These are phyloP conservation scores for Pleurotus pulmonarius DNA, from an alignment of 768 basidiomycete genomes.

Conservation along the genomic window DNA sequence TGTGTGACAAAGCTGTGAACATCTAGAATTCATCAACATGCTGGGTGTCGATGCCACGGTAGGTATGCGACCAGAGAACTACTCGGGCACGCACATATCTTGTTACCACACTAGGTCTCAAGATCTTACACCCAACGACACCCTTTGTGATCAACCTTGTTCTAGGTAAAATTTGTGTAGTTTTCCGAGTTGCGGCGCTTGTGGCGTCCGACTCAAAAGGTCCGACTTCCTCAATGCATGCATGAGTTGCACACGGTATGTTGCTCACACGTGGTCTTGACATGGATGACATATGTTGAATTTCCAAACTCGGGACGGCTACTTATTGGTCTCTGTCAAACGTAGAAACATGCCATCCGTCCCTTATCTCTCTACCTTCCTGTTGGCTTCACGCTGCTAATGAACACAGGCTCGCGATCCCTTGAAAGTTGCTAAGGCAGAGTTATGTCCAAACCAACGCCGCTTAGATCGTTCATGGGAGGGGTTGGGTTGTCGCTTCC, in stretches of 20 bases:
- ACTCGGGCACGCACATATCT: no score
- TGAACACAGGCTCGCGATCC: background rate
- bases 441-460: conserved; percentile 34
- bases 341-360: background rate
- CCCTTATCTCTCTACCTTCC: background rate
- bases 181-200: background rate
- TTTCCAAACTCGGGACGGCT: background rate
- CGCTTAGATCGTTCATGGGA: conserved; percentile 51
- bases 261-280: conserved; percentile 5
- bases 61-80: no score
- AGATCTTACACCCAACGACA: no score
- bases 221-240: background rate
- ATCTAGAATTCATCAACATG: no score
- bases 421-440: background rate
- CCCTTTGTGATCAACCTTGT: no score
- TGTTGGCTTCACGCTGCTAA: background rate
- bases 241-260: background rate
- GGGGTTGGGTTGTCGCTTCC: conserved; percentile 50
- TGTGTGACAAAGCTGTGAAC: no score
- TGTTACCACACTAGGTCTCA: no score
- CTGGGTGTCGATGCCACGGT: no score
- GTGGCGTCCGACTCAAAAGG: background rate
- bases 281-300: conserved; percentile 1
- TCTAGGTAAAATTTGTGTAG: no score
- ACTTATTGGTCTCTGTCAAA: background rate